Evolutionary conservation across 495 filamentous ascomycete genomes (phyloP).

Genomic region (Trichoderma erinaceum): DNA sequence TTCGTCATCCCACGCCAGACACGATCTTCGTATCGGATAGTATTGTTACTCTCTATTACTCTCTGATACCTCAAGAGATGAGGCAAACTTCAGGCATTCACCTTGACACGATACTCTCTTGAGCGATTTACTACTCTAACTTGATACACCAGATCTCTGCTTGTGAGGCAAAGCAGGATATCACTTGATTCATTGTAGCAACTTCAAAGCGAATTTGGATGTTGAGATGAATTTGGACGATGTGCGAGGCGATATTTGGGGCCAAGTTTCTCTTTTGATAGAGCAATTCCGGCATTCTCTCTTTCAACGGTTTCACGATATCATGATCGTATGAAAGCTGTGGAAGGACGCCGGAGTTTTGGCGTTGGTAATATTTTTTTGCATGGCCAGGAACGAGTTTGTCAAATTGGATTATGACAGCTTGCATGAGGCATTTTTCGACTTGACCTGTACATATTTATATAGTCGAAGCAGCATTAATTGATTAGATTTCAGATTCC

Average conservation of each 20-base stretch:
- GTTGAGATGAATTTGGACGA: neutral
- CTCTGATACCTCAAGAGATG: neutral
- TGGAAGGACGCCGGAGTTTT: neutral
- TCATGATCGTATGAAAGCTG: neutral
- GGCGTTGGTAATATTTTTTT: neutral
- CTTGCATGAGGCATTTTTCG: neutral
- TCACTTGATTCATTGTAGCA: neutral
- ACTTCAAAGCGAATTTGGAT: neutral
- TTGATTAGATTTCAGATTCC: neutral
- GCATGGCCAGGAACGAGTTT: neutral
- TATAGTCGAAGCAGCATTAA: neutral
- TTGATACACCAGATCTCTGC: conserved; percentile 2
- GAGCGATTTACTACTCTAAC: neutral
- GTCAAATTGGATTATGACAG: neutral
- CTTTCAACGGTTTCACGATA: neutral
- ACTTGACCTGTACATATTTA: neutral
- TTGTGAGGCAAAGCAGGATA: neutral
- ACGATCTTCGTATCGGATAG: neutral
- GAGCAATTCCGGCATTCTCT: neutral
- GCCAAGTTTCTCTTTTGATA: neutral
- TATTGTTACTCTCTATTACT: neutral
- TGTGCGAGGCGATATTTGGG: neutral
- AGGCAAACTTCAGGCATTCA: neutral
- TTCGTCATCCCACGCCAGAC: neutral
- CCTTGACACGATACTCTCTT: neutral